Evolutionary conservation across 2,329 filamentous ascomycete genomes (phyloP).

Genomic region (Fusarium phyllophilum): DNA sequence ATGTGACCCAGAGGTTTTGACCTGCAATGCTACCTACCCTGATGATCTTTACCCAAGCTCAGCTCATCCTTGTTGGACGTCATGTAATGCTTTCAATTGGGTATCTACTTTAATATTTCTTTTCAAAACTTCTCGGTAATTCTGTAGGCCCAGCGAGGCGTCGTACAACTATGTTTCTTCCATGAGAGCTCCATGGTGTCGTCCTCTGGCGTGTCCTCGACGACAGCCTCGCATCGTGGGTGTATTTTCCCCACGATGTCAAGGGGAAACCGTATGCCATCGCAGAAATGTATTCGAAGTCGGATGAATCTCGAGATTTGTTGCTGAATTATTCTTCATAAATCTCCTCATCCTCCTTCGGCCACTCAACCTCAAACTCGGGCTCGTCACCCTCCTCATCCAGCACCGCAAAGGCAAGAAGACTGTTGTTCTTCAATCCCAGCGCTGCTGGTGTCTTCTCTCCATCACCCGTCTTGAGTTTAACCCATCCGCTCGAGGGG

Average conservation of each 20-base stretch:
- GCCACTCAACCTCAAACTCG: conserved; percentile 59
- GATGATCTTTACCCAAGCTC: conserved; percentile 4
- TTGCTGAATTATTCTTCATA: conserved; percentile 37
- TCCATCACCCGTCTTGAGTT: conserved; percentile 51
- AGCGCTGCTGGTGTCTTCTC: conserved; percentile 54
- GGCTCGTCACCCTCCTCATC: conserved; percentile 53
- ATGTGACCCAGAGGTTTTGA: too few species aligned
- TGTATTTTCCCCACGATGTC: neutral
- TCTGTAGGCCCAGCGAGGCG: neutral
- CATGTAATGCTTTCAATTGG: conserved; percentile 2
- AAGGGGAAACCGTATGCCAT: neutral
- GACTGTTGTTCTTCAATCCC: conserved; percentile 58
- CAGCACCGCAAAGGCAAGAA: conserved; percentile 62
- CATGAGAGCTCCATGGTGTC: neutral
- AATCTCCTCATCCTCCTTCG: conserved; percentile 54
- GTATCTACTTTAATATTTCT: conserved; percentile 5
- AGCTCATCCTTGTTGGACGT: neutral
- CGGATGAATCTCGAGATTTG: too few species aligned
- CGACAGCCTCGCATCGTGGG: neutral
- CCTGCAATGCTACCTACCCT: neutral
- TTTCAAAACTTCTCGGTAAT: too few species aligned
- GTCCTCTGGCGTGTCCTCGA: too few species aligned
- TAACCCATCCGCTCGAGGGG: conserved; percentile 60
- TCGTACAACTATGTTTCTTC: neutral
- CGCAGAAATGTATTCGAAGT: too few species aligned